These are phyloP conservation scores for Penicillium herquei DNA, from an alignment of 495 filamentous ascomycete species.

Conservation along the genomic window DNA sequence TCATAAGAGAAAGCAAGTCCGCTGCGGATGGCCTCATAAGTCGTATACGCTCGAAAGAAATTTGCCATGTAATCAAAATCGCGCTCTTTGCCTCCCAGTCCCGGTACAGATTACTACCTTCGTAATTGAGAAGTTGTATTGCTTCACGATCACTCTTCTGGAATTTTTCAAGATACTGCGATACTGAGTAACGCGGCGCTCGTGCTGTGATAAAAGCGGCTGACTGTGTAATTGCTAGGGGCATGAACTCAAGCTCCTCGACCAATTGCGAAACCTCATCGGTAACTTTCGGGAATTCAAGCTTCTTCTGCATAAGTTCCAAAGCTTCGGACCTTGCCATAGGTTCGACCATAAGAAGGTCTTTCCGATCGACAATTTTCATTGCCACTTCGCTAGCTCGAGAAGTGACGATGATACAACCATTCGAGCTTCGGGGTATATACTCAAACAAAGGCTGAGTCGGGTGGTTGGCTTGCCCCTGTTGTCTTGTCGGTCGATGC, in stretches of 20 bases:
- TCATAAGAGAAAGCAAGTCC: constrained; percentile 14
- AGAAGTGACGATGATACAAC: too few relatives aligned
- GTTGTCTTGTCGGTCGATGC: background rate
- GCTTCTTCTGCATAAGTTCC: background rate
- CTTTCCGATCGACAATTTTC: too few relatives aligned
- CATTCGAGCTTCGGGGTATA: too few relatives aligned
- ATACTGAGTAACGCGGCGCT: constrained; percentile 21
- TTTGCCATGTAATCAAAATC: constrained; percentile 31
- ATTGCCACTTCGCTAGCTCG: too few relatives aligned
- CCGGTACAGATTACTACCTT: constrained; percentile 11
- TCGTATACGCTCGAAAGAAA: constrained; percentile 32
- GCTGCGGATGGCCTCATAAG: constrained; percentile 16
- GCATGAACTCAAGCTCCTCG: background rate
- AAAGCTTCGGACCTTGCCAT: background rate
- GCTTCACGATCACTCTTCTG: constrained; percentile 6
- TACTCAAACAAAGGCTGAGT: too few relatives aligned
- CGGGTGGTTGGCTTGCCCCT: background rate
- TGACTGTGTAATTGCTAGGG: constrained; percentile 6
- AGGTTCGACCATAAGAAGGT: too few relatives aligned
- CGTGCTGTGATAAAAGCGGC: constrained; percentile 7
- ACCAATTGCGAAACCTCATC: too few relatives aligned
- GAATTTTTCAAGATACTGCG: constrained; percentile 40
- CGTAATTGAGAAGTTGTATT: background rate
- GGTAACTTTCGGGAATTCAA: too few relatives aligned
- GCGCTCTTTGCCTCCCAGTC: constrained; percentile 23